These are phyloP conservation scores for Metrosideros polymorpha DNA, from an alignment of 441 rosid genomes.

Conservation along the genomic window DNA sequence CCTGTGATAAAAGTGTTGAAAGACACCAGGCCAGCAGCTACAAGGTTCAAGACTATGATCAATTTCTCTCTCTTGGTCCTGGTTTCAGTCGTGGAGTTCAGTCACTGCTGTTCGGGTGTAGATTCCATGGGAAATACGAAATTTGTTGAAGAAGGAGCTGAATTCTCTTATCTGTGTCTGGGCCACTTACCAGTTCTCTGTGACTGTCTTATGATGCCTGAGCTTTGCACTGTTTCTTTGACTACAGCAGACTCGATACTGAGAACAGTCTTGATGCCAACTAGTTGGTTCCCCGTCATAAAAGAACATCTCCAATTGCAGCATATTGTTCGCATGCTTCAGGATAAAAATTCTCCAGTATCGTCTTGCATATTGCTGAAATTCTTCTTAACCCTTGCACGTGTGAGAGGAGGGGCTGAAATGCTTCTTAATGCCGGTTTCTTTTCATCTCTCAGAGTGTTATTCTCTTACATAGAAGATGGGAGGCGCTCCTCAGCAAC, in stretches of 20 bases:
- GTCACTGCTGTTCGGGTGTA: slow-evolving; percentile 15
- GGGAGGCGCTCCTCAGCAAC: slow-evolving; percentile 26
- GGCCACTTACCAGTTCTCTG: slow-evolving; percentile 72
- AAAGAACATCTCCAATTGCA: slow-evolving; percentile 63
- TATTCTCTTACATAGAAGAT: slow-evolving; percentile 45
- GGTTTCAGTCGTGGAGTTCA: slow-evolving; percentile 42
- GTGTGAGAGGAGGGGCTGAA: slow-evolving; percentile 77
- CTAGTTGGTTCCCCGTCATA: slow-evolving; percentile 80
- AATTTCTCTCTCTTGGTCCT: slow-evolving; percentile 58
- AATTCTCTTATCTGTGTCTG: slow-evolving; percentile 58
- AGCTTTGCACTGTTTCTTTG: slow-evolving; percentile 55
- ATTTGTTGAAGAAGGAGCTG: slow-evolving; percentile 39
- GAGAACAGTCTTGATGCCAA: slow-evolving; percentile 50
- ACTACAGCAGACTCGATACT: slow-evolving; percentile 54
- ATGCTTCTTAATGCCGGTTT: slow-evolving; percentile 76
- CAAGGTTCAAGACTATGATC: slow-evolving; percentile 32
- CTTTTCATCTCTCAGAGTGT: slow-evolving; percentile 50
- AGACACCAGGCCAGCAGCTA: slow-evolving; percentile 35
- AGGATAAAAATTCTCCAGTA: slow-evolving; percentile 39
- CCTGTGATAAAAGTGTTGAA: slow-evolving; percentile 54
- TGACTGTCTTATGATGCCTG: slow-evolving; percentile 41
- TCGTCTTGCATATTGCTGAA: slow-evolving; percentile 49
- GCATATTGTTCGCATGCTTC: slow-evolving; percentile 57
- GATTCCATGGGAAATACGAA: slow-evolving; percentile 24
- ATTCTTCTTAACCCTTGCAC: slow-evolving; percentile 74